Conservation (phyloP, 371 early-diverging fungal species). For the Basidiobolus meristosporus region DNA sequence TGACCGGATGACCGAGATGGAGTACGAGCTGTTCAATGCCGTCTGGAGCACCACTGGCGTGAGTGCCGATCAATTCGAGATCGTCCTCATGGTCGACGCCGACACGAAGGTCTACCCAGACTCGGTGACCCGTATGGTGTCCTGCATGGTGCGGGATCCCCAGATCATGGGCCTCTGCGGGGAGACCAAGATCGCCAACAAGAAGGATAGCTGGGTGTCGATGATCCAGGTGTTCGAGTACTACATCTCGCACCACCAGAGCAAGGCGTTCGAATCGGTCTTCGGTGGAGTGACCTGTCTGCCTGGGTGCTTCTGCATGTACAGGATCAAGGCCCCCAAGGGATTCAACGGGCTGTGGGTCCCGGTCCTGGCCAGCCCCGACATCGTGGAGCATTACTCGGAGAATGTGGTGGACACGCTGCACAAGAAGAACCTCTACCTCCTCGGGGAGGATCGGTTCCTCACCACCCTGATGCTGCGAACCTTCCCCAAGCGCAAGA, state of each 20-base stretch:
- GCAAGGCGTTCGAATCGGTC: slow-evolving; percentile 86
- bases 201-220: slow-evolving; percentile 61
- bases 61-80: slow-evolving; percentile 66
- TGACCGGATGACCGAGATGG: slow-evolving; percentile 87
- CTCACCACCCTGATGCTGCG: slow-evolving; percentile 91
- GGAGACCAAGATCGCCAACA: slow-evolving; percentile 77
- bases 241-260: slow-evolving; percentile 84
- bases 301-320: slow-evolving; percentile 97
- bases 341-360: slow-evolving; percentile 66
- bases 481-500: slow-evolving; percentile 89
- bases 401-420: slow-evolving; percentile 94
- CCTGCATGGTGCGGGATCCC: slow-evolving; percentile 51
- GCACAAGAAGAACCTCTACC: slow-evolving; percentile 94
- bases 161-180: slow-evolving; percentile 66
- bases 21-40: slow-evolving; percentile 82
- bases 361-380: slow-evolving; percentile 79
- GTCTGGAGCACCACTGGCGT: slow-evolving; percentile 67
- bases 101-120: slow-evolving; percentile 77
- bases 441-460: slow-evolving; percentile 98
- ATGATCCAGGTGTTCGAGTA: slow-evolving; percentile 95
- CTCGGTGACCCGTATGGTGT: slow-evolving; percentile 49
- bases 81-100: slow-evolving; percentile 92
- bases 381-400: slow-evolving; percentile 91
- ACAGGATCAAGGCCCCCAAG: slow-evolving; percentile 69
- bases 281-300: slow-evolving; percentile 94